A percentile compares a stretch with the other conserved stretches of the same genome.
Evolutionary conservation across 176 grass and related monocot species (phyloP).

Genomic region (Tillandsia leiboldiana): DNA sequence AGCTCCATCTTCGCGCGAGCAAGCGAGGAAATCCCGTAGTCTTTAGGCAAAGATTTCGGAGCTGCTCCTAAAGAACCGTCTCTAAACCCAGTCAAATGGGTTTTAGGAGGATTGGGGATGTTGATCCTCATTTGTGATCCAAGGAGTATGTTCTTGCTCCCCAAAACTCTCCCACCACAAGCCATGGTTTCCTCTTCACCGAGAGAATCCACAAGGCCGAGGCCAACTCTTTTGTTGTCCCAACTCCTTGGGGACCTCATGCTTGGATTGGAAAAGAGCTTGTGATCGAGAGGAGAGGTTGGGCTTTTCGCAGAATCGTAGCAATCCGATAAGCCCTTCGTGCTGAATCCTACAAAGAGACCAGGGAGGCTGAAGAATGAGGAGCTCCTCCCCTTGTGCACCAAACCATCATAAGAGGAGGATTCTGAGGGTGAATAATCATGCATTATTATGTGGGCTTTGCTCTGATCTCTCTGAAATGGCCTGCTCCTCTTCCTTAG

Average conservation of each 20-base stretch:
- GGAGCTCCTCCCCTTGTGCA: constrained; percentile 27
- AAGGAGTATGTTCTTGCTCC: constrained; percentile 17
- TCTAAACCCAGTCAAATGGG: not conserved
- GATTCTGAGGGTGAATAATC: constrained; percentile 26
- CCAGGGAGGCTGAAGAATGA: constrained; percentile 57
- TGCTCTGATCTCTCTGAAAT: constrained; percentile 22
- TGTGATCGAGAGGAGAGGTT: constrained; percentile 81
- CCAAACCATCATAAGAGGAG: constrained; percentile 13
- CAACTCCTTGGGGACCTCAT: constrained; percentile 51
- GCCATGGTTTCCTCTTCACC: constrained; percentile 14
- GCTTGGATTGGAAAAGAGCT: constrained; percentile 27
- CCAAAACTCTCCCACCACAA: constrained; percentile 13
- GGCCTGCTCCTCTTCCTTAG: constrained; percentile 32
- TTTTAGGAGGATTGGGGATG: constrained; percentile 4
- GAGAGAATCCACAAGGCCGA: constrained; percentile 64
- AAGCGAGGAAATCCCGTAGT: constrained; percentile 26
- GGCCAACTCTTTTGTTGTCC: constrained; percentile 52
- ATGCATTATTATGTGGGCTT: constrained; percentile 25
- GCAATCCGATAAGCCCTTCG: constrained; percentile 39
- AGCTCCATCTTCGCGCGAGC: constrained; percentile 10
- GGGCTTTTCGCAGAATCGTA: constrained; percentile 64
- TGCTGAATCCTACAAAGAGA: constrained; percentile 58
- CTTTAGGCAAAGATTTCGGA: constrained; percentile 45
- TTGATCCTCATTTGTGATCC: constrained; percentile 15
- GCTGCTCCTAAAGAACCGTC: not conserved